Percentiles rank a stretch among this genome's conserved stretches.
phyloP scores from a whole-genome alignment of 495 filamentous ascomycete species.

The Hypoxylon lienhwacheense region DNA sequence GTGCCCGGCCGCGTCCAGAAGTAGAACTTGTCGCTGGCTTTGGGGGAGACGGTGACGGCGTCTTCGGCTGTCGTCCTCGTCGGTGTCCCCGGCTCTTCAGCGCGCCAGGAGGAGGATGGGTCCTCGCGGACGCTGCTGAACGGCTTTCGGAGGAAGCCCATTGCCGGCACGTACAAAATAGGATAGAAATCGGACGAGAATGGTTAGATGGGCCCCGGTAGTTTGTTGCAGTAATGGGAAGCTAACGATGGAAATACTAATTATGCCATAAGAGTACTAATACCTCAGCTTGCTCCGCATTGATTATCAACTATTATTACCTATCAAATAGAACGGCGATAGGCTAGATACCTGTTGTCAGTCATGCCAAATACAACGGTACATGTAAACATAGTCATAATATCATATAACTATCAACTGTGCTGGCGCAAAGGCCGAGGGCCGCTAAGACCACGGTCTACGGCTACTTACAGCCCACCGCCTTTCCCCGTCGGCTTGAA shows the following conservation, averaged over 20 bases:
- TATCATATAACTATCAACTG: too few relatives aligned
- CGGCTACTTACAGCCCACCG: too few relatives aligned
- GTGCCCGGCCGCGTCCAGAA: slow-evolving; percentile 30
- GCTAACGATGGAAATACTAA: slow-evolving; percentile 10
- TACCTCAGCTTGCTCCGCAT: too few relatives aligned
- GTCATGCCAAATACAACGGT: too few relatives aligned
- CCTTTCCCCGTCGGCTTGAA: too few relatives aligned
- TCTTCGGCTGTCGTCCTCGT: neutral
- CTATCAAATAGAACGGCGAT: too few relatives aligned
- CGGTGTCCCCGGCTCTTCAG: neutral
- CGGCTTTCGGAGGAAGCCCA: slow-evolving; percentile 5
- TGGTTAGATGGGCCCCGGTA: slow-evolving; percentile 3
- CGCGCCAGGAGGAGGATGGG: neutral
- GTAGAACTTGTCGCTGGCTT: slow-evolving; percentile 19
- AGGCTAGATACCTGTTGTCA: too few relatives aligned
- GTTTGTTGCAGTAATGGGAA: neutral
- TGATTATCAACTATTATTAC: too few relatives aligned
- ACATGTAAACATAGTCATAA: too few relatives aligned
- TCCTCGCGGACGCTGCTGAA: neutral
- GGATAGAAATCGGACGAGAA: slow-evolving; percentile 1
- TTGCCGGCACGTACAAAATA: slow-evolving; percentile 16
- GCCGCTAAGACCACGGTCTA: too few relatives aligned
- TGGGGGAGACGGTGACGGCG: slow-evolving; percentile 2
- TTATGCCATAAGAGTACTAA: too few relatives aligned
- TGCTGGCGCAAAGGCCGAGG: too few relatives aligned